Evolutionary conservation across 2,329 filamentous ascomycete genomes (phyloP), one percentile per base, ranked within the genome.

Genomic region (Aspergillus felis): DNA sequence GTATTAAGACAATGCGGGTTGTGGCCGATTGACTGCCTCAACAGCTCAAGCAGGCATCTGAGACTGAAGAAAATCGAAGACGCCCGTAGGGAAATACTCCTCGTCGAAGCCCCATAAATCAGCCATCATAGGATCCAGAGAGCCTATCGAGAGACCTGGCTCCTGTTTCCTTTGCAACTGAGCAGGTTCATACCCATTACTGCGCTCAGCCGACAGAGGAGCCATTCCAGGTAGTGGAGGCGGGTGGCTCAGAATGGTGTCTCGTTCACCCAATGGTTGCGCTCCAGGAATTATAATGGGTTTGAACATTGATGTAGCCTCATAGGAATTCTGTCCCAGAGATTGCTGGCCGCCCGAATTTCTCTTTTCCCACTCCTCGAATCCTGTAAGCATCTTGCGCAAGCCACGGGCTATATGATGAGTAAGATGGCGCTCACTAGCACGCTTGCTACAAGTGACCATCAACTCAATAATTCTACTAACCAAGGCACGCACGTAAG

Each of bases 91-190:
- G 53, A 76, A 76, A 56, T 75, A 75, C 27, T 76, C 73, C 54
- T 75, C 73, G 27, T 76, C 72, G 44, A 74, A 75, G 12, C 73
- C 73, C 73, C 73, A 76, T 24, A 74, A 57, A 61, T 75, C 72
- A 14, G 71, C 67, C 73, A 75, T 74, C 73, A 75, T 74, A 5
- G 72, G 73, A 52, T 76, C 73, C 41, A 70, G 55, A 25, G 73
- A 75, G 29, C 71, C 71, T 50, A 73, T 72, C 1, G 73, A 74
- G 14, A 76, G 64, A 22, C 72, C 73, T 2, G 65, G 55, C 47
- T 70, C 62, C 27, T 64, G 61, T 42, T 73, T 69, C 20, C 55
- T 53, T 9, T 56, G 42, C 6, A 51, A 41, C 12, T 58, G 14
- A 17, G 58, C 54, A 5, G 66, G 38, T 35, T 66, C 63, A 48